These are phyloP conservation scores for Xylaria flabelliformis DNA, from an alignment of 495 filamentous ascomycete genomes.

Conservation along the genomic window DNA sequence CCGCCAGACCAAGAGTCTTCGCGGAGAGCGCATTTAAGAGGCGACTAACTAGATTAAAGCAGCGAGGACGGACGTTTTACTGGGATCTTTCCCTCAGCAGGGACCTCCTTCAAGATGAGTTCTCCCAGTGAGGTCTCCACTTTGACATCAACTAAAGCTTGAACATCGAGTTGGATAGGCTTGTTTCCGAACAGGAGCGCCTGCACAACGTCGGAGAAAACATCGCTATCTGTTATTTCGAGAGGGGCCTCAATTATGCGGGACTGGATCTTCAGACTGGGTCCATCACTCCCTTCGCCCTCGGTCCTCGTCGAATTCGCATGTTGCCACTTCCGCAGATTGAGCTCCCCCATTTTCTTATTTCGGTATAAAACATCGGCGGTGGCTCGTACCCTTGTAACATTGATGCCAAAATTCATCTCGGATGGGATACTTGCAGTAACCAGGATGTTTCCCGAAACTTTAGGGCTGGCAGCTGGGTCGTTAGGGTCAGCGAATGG, in stretches of 20 bases:
- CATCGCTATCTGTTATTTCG: slow-evolving; percentile 74
- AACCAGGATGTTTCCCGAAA: slow-evolving; percentile 83
- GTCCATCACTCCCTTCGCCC: slow-evolving; percentile 56
- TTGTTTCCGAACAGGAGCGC: slow-evolving; percentile 74
- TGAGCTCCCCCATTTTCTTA: slow-evolving; percentile 75
- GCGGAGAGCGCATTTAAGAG: slow-evolving; percentile 32
- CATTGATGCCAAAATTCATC: slow-evolving; percentile 81
- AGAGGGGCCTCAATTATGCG: slow-evolving; percentile 78
- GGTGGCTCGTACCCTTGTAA: slow-evolving; percentile 73
- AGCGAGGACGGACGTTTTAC: slow-evolving; percentile 78
- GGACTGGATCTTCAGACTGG: slow-evolving; percentile 73
- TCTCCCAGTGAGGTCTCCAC: slow-evolving; percentile 79
- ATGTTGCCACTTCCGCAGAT: slow-evolving; percentile 80
- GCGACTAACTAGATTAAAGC: slow-evolving; percentile 58
- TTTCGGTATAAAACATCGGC: slow-evolving; percentile 80
- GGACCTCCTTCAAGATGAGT: slow-evolving; percentile 79
- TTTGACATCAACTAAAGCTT: slow-evolving; percentile 83
- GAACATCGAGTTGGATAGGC: slow-evolving; percentile 67
- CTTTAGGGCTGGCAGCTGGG: slow-evolving; percentile 73
- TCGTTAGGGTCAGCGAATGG: slow-evolving; percentile 75
- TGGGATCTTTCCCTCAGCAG: slow-evolving; percentile 81
- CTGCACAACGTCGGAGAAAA: slow-evolving; percentile 77
- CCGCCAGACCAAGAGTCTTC: slow-evolving; percentile 28
- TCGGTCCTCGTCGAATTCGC: slow-evolving; percentile 78
- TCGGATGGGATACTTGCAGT: slow-evolving; percentile 78